These are phyloP conservation scores for Bauhinia variegata DNA, from an alignment of 306 rosid species.

Conservation along the genomic window DNA sequence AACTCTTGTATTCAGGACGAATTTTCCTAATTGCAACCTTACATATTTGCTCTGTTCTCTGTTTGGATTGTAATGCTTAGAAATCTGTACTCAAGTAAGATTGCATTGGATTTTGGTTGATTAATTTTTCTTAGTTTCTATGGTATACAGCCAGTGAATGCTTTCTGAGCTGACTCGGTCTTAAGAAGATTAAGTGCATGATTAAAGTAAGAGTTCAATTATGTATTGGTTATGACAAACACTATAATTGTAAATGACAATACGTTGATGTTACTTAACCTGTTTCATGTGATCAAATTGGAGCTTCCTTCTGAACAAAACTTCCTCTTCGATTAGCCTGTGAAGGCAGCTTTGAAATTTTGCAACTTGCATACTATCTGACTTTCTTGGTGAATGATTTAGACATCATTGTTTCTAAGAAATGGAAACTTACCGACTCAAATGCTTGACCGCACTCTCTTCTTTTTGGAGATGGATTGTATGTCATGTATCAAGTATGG, in stretches of 20 bases:
- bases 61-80: not conserved
- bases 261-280: too few relatives aligned
- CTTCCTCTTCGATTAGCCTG: not conserved
- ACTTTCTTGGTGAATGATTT: too few relatives aligned
- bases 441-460: too few relatives aligned
- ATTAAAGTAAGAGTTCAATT: too few relatives aligned
- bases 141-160: not conserved
- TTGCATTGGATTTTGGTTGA: not conserved
- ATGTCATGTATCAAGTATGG: too few relatives aligned
- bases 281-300: too few relatives aligned
- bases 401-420: too few relatives aligned
- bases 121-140: not conserved
- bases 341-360: not conserved
- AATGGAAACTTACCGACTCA: too few relatives aligned
- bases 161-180: constrained; percentile 3
- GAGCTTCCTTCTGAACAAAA: too few relatives aligned
- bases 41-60: not conserved
- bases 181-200: not conserved
- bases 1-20: not conserved
- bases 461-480: too few relatives aligned
- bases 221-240: too few relatives aligned
- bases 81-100: not conserved
- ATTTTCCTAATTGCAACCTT: not conserved
- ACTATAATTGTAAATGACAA: too few relatives aligned
- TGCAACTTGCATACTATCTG: not conserved